Conservation (phyloP, 2,329 filamentous ascomycete genomes). For the Lecanosticta acicola region DNA sequence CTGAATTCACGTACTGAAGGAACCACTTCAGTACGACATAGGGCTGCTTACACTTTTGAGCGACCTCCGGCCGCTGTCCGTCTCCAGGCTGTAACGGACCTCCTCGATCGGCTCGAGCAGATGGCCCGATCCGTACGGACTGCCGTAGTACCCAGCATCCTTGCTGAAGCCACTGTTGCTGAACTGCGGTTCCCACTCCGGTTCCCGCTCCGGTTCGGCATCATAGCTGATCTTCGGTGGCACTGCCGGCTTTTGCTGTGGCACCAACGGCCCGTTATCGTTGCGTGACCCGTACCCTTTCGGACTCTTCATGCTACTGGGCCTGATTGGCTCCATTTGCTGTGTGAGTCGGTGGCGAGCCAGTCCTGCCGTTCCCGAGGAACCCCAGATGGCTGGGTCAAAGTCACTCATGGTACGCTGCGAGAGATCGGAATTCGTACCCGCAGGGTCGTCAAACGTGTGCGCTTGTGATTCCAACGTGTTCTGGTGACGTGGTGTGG, state of each 20-base stretch:
- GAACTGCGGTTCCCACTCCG: slow-evolving; percentile 29
- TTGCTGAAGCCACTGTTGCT: slow-evolving; percentile 33
- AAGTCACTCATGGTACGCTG: slow-evolving; percentile 33
- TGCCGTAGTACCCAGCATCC: slow-evolving; percentile 29
- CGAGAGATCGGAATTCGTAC: slow-evolving; percentile 33
- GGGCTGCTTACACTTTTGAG: neutral
- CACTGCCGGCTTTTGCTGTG: slow-evolving; percentile 27
- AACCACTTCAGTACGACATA: too few species aligned
- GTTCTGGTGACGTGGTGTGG: slow-evolving; percentile 67
- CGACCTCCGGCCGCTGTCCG: slow-evolving; percentile 32
- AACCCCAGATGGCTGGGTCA: slow-evolving; percentile 47
- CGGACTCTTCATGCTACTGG: slow-evolving; percentile 27
- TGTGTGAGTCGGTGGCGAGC: slow-evolving; percentile 28
- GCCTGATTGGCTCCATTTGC: slow-evolving; percentile 25
- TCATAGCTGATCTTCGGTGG: slow-evolving; percentile 21
- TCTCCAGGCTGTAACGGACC: slow-evolving; percentile 46
- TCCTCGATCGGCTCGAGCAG: slow-evolving; percentile 48
- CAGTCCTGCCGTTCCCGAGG: slow-evolving; percentile 31
- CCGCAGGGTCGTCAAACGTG: slow-evolving; percentile 44
- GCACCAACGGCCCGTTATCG: slow-evolving; percentile 56
- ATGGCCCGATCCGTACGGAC: slow-evolving; percentile 35
- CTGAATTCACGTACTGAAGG: too few species aligned
- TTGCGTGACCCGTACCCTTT: slow-evolving; percentile 35
- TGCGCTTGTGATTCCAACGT: slow-evolving; percentile 68
- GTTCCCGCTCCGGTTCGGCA: slow-evolving; percentile 23